Conservation (phyloP, 345 rosid genomes). For the Salix arbutifolia region DNA sequence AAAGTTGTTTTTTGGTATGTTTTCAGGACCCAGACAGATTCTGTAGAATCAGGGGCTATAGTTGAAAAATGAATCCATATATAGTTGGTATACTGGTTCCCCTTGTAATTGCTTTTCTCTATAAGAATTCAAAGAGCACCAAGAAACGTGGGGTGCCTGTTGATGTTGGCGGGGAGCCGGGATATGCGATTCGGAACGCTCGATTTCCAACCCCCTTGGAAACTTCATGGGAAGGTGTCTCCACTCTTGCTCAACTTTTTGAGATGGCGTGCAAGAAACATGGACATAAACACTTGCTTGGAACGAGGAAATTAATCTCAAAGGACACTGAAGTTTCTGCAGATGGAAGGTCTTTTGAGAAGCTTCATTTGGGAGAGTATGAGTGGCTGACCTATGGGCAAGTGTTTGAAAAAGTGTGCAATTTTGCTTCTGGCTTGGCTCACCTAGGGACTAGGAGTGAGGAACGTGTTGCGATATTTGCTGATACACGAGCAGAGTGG, state of each 20-base stretch:
- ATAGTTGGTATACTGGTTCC: constrained; percentile 69
- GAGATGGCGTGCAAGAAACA: constrained; percentile 68
- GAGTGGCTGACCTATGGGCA: constrained; percentile 70
- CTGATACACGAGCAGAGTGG: constrained; percentile 97
- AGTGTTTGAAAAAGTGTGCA: constrained; percentile 57
- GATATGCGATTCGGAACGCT: constrained; percentile 61
- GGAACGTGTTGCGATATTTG: constrained; percentile 89
- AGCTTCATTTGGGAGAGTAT: constrained; percentile 91
- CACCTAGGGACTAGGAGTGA: constrained; percentile 60
- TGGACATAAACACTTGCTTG: constrained; percentile 53
- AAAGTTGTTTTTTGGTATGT: not conserved
- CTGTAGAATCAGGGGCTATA: not conserved
- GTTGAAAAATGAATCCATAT: constrained; percentile 64
- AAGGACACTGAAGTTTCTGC: constrained; percentile 55
- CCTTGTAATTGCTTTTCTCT: constrained; percentile 53
- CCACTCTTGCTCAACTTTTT: constrained; percentile 83
- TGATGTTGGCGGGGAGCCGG: constrained; percentile 83
- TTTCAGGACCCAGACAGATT: constrained; percentile 15
- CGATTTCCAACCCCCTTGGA: constrained; percentile 47
- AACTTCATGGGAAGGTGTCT: constrained; percentile 71
- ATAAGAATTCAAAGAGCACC: constrained; percentile 48
- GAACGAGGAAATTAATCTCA: constrained; percentile 65
- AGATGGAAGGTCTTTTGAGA: constrained; percentile 82
- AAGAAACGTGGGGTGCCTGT: constrained; percentile 74
- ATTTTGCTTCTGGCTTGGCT: constrained; percentile 81